Evolutionary conservation across 371 early-diverging fungal species (phyloP).

Genomic region (Thermomucor indicae-seudaticae): DNA sequence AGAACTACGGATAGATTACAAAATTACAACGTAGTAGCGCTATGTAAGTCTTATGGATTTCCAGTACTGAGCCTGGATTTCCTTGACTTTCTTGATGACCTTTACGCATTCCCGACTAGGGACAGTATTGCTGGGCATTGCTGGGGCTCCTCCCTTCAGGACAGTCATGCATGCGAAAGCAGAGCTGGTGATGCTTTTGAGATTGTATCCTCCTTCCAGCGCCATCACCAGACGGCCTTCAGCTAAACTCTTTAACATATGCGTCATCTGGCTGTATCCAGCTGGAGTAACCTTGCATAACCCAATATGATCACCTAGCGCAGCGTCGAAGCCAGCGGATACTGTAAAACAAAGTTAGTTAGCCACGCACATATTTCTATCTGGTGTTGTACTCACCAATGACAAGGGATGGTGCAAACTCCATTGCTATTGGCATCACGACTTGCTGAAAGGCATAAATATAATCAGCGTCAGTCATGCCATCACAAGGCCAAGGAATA

Average conservation of each 20-base stretch:
- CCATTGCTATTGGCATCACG: conserved; percentile 77
- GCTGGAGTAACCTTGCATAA: conserved; percentile 78
- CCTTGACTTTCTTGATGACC: conserved; percentile 43
- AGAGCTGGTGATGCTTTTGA: conserved; percentile 70
- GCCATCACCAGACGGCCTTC: conserved; percentile 73
- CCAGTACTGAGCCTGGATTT: conserved; percentile 54
- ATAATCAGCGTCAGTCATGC: conserved; percentile 87
- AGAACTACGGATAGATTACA: no score
- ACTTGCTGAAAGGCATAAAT: conserved; percentile 74
- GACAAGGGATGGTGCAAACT: conserved; percentile 82
- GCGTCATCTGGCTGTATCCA: conserved; percentile 86
- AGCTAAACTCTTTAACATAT: conserved; percentile 67
- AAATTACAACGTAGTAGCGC: no score
- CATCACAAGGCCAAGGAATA: conserved; percentile 79
- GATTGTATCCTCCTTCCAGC: conserved; percentile 84
- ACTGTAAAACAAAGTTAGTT: conserved; percentile 37
- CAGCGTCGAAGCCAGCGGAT: conserved; percentile 92
- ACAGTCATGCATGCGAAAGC: conserved; percentile 74
- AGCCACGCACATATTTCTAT: background rate
- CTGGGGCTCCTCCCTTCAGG: conserved; percentile 60
- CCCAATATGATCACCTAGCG: conserved; percentile 81
- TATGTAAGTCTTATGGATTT: conserved; percentile 8
- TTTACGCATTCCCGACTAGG: conserved; percentile 44
- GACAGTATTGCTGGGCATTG: conserved; percentile 23
- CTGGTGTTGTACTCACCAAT: conserved; percentile 46